These are phyloP conservation scores for Pseudocercospora eumusae DNA, from an alignment of 2,329 filamentous ascomycete genomes.

Conservation along the genomic window DNA sequence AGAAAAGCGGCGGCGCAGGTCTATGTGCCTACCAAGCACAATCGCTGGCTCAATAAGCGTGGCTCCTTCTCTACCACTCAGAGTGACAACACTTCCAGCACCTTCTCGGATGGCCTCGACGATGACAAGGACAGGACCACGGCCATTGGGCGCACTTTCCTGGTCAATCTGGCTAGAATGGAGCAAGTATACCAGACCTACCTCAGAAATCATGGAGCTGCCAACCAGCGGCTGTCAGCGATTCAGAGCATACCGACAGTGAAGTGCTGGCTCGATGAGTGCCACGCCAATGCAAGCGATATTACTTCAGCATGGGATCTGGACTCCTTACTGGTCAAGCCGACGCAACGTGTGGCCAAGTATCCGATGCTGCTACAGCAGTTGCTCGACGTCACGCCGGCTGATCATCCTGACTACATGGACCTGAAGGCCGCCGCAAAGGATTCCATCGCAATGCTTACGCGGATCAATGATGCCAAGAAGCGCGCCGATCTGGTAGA, in stretches of 20 bases:
- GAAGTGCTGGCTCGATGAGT: conserved; percentile 84
- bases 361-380: conserved; percentile 85
- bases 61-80: conserved; percentile 50
- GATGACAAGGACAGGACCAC: conserved; percentile 61
- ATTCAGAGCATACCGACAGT: conserved; percentile 62
- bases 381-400: conserved; percentile 74
- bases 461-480: conserved; percentile 88
- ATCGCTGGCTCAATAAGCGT: conserved; percentile 56
- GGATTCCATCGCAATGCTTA: conserved; percentile 63
- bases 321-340: conserved; percentile 95
- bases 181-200: conserved; percentile 67
- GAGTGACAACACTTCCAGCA: conserved; percentile 41
- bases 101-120: conserved; percentile 41
- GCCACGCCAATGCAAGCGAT: conserved; percentile 87
- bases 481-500: conserved; percentile 91
- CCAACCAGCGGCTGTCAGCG: conserved; percentile 60
- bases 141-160: conserved; percentile 60
- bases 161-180: conserved; percentile 58
- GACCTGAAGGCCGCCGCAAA: conserved; percentile 71
- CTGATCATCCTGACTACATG: conserved; percentile 76
- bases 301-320: conserved; percentile 93
- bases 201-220: conserved; percentile 64
- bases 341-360: conserved; percentile 90
- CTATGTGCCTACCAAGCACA: conserved; percentile 66
- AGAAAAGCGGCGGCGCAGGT: conserved; percentile 78